Evolutionary conservation across 1,284 basidiomycete species (phyloP), one percentile per base, ranked within the genome.

Genomic region (Taiwanofungus camphoratus): DNA sequence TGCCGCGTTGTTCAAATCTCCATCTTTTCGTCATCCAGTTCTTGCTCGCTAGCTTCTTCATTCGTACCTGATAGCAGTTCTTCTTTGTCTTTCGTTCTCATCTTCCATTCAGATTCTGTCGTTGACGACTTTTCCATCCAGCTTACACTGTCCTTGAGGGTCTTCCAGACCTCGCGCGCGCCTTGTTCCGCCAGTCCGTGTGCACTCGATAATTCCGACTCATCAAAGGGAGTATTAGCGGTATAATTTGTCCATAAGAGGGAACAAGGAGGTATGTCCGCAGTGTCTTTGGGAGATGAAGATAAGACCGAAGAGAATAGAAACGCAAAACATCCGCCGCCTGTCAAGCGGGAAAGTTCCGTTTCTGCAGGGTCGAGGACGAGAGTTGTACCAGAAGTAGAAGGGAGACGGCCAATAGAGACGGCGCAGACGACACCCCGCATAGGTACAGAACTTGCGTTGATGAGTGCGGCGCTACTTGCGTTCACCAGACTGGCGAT

Each of bases 371-470:
- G 79, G 55, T 83, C 79, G 2, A 80, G 59, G 2, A 82, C 53
- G 2, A 81, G 58, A 27, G 45, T 21, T 29, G 43, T 16, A 9
- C 32, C 36, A 11, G 48, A 36, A 9, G 42, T 46, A 8, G 44
- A 35, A n/a, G 49, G 52, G 19, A 64, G 21, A 20, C 64, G 63
- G 0, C 74, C 77, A 1, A 87, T 68, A 1, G 80, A 65, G 2
- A 82, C 70, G 1, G 86, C 83, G 46, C 78, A 81, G 0, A 86
- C 72, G 8, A 84, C 73, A 1, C 83, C 83, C 2, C 71, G 65
- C 79, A 87, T 79, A 0, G 84, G 77, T 0, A 89, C 61, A 0
- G 82, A 85, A 0, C 76, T 74, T 0, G 83, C 73, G 39, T 79
- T 81, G 18, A 90, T 56, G 6, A 88, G 64, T 0, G 86, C 79